Percentiles rank a stretch among this genome's conserved stretches.
These are phyloP conservation scores for Metschnikowia arizonensis DNA, from an alignment of 805 yeast genomes.

Conservation along the genomic window DNA sequence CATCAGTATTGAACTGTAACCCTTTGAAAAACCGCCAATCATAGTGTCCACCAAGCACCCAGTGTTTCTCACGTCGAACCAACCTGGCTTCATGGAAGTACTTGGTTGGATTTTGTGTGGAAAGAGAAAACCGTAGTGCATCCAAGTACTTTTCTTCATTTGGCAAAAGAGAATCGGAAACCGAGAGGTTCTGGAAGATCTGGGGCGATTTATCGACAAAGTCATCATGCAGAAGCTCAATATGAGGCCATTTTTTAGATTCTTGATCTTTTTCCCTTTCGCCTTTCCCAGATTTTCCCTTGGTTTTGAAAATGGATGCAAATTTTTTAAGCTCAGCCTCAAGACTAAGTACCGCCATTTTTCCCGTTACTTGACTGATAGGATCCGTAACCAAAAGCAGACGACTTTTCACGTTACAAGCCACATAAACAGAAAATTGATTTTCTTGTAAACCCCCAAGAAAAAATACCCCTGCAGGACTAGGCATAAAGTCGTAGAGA, in stretches of 20 bases:
- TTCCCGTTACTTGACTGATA: no score
- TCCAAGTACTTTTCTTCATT: constrained; percentile 15
- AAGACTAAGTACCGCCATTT: background rate
- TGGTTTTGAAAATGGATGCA: constrained; percentile 11
- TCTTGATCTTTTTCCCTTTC: no score
- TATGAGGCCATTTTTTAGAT: no score
- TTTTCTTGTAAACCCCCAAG: constrained; percentile 15
- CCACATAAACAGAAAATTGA: constrained; percentile 8
- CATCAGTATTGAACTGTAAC: constrained; percentile 12
- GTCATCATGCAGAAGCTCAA: constrained; percentile 23
- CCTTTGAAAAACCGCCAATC: constrained; percentile 29
- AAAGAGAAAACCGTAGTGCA: constrained; percentile 9
- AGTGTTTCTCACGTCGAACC: constrained; percentile 6
- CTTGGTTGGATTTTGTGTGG: constrained; percentile 22
- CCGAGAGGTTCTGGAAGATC: constrained; percentile 11
- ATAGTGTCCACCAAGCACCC: constrained; percentile 23
- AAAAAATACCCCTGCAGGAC: constrained; percentile 31
- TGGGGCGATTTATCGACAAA: constrained; percentile 23
- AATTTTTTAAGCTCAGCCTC: constrained; percentile 19
- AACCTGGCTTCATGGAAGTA: constrained; percentile 42
- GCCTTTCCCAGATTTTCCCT: no score
- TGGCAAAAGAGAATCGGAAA: constrained; percentile 5
- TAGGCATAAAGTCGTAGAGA: constrained; percentile 39
- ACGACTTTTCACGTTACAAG: constrained; percentile 3
- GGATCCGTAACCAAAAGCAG: no score